A percentile compares a stretch with the other conserved stretches of the same genome.
Conservation (phyloP, 73 alveolate genomes). For the Stentor coeruleus region DNA sequence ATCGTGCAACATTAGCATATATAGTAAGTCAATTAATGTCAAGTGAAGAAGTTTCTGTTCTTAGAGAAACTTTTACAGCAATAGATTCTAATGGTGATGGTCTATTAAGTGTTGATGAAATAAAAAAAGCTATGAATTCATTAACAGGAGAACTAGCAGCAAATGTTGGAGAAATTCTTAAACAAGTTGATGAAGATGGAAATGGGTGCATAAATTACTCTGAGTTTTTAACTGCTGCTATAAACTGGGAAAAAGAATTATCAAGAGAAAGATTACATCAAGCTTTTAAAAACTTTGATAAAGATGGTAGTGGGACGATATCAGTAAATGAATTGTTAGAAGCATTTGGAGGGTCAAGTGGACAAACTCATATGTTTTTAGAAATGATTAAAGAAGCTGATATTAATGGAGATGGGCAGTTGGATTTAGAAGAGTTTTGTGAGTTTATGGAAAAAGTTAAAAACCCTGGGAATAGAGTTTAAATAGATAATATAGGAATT, state of each 20-base stretch:
- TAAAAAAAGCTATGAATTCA: constrained; percentile 12
- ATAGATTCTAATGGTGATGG: constrained; percentile 51
- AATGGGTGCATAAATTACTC: constrained; percentile 51
- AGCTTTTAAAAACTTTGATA: constrained; percentile 45
- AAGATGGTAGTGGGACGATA: constrained; percentile 51
- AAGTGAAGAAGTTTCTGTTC: constrained; percentile 39
- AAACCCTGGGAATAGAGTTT: no score
- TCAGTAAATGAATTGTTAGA: constrained; percentile 35
- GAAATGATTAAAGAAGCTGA: constrained; percentile 45
- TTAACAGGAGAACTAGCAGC: neutral
- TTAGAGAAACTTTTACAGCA: constrained; percentile 31
- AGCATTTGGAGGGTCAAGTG: constrained; percentile 38
- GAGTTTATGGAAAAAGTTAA: no score
- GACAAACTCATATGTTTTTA: constrained; percentile 33
- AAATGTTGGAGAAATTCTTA: constrained; percentile 41
- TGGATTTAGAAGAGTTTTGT: constrained; percentile 37
- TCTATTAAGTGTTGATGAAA: constrained; percentile 40
- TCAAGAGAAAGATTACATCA: constrained; percentile 29
- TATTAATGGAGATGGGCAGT: constrained; percentile 49
- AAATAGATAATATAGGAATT: no score
- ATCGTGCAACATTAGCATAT: constrained; percentile 58
- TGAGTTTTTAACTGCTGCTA: constrained; percentile 48
- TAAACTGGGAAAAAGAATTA: constrained; percentile 34
- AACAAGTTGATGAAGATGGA: constrained; percentile 33
- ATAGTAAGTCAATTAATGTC: constrained; percentile 43